Evolutionary conservation across 352 stramenopile species (phyloP), one percentile per base, ranked within the genome.

Genomic region (Phytophthora megakarya): DNA sequence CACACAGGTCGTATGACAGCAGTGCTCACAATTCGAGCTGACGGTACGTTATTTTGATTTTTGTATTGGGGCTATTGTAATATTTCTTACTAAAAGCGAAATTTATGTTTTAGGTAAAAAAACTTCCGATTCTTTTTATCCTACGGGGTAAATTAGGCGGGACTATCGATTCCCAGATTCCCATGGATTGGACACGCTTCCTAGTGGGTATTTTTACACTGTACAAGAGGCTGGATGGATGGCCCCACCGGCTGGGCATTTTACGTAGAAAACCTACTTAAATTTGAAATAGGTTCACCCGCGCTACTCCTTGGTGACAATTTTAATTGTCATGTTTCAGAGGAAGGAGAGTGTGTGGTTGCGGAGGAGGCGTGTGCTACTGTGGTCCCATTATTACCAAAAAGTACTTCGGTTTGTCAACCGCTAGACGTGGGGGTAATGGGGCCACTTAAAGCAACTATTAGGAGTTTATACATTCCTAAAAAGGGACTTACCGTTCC

Each of bases 291-390:
- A 32, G 42, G 49, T 4, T 13, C n/a, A 23, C 50, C 50, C 12
- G 44, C 52, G 7, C 18, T 73, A n/a, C 50, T 73, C 26, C 53
- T 68, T 40, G 45, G 60, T 3, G 59, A 69, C 43, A 70, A 66
- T 52, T 70, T 65, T 42, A 51, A 63, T 15, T 32, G 32, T 37
- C 58, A 69, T 30, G 52, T 69, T 12, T 68, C 50, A 6, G 50
- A 69, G 18, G 37, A 65, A 50, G 58, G 59, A 19, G 10, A 54
- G 12, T 45, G 59, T n/a, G 46, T 61, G 21, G 49, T 63, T 21
- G 45, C 35, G 9, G 37, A 65, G 25, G 62, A 59, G 23, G 38
- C 52, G 12, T 59, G 44, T 21, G 61, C 43, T 45, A 56, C 35
- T 3, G 47, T 52, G 46, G 57, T 38, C 9, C 23, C 38, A 5